Evolutionary conservation across 345 rosid species (phyloP).

Genomic region (Mallotus nudiflorus): DNA sequence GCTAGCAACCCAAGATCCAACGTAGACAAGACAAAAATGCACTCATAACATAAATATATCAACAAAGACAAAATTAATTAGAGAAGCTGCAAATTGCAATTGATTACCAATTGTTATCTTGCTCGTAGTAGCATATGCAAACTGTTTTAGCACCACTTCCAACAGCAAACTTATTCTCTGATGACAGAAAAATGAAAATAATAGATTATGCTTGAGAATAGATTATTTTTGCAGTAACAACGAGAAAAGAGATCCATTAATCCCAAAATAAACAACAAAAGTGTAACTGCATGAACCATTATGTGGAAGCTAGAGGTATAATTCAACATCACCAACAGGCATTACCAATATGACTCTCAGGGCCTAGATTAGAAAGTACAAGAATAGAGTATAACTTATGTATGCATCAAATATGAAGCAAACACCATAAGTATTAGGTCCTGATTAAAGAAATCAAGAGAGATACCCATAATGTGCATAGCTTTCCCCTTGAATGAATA

Average conservation of each 20-base stretch:
- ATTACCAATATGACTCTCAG: not conserved
- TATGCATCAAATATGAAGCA: not conserved
- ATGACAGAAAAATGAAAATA: conserved; percentile 11
- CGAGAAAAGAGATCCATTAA: not conserved
- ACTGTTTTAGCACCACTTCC: conserved; percentile 99
- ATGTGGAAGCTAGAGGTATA: not conserved
- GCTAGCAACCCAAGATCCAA: not conserved
- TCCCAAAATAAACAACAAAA: not conserved
- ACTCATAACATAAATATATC: too few species aligned
- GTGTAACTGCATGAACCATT: not conserved
- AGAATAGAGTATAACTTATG: not conserved
- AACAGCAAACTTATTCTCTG: conserved; percentile 98
- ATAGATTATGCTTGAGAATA: not conserved
- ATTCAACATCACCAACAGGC: not conserved
- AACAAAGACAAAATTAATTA: not conserved
- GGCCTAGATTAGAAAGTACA: conserved; percentile 2
- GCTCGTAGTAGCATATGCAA: conserved; percentile 97
- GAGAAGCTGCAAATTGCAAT: conserved; percentile 8
- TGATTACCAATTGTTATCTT: conserved; percentile 92
- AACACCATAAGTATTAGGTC: too few species aligned
- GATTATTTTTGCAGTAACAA: not conserved
- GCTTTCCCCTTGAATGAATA: not conserved
- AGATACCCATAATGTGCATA: not conserved
- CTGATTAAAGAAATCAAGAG: not conserved
- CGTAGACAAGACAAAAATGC: not conserved